These are phyloP conservation scores for Phytophthora rubi DNA, from an alignment of 352 stramenopile species.

Conservation along the genomic window DNA sequence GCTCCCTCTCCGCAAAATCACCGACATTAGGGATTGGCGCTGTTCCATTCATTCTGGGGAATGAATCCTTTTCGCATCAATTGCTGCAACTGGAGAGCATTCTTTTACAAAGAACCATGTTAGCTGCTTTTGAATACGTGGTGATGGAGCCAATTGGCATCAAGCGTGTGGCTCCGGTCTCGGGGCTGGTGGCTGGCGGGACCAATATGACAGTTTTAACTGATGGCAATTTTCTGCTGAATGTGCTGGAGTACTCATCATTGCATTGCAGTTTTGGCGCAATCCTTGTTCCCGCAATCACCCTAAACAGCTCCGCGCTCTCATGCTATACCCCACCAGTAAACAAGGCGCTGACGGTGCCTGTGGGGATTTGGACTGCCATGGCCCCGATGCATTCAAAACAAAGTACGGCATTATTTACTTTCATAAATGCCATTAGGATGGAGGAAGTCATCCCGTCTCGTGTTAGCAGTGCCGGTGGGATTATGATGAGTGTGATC, in stretches of 20 bases:
- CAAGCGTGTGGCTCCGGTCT: slow-evolving; percentile 13
- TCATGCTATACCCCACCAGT: slow-evolving; percentile 33
- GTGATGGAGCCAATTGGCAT: slow-evolving; percentile 35
- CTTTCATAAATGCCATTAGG: slow-evolving; percentile 29
- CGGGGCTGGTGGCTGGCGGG: slow-evolving; percentile 27
- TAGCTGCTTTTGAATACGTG: slow-evolving; percentile 34
- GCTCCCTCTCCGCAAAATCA: slow-evolving; percentile 29
- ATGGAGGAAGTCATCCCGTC: slow-evolving; percentile 27
- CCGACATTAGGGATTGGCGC: slow-evolving; percentile 14
- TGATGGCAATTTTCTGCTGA: slow-evolving; percentile 27
- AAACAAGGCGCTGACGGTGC: slow-evolving; percentile 30
- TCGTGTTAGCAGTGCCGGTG: slow-evolving; percentile 21
- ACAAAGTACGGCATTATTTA: slow-evolving; percentile 13
- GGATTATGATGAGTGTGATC: slow-evolving; percentile 24
- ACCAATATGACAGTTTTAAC: slow-evolving; percentile 35
- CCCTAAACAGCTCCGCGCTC: slow-evolving; percentile 34
- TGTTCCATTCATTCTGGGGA: slow-evolving; percentile 27
- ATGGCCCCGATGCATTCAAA: slow-evolving; percentile 7
- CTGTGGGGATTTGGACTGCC: slow-evolving; percentile 30
- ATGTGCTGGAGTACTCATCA: slow-evolving; percentile 13
- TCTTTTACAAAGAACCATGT: slow-evolving; percentile 9
- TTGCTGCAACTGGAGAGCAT: slow-evolving; percentile 34
- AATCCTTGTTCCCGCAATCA: slow-evolving; percentile 19
- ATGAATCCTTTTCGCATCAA: slow-evolving; percentile 20
- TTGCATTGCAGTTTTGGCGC: slow-evolving; percentile 45